Conservation (phyloP, 306 rosid genomes). For the Dalbergia cochinchinensis region DNA sequence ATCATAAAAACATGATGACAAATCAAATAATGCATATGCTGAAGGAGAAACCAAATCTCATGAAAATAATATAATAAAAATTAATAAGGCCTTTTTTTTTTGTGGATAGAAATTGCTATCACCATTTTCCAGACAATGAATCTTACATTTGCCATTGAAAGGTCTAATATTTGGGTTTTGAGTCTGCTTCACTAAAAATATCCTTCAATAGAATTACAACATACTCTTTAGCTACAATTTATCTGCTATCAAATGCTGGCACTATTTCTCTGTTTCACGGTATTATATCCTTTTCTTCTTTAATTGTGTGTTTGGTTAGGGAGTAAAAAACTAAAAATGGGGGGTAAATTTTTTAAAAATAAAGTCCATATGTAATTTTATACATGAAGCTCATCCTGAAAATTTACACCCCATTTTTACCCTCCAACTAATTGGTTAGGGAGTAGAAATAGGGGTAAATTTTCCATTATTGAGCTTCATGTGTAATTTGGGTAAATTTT, state of each 20-base stretch:
- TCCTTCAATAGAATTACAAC: neutral
- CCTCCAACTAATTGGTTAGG: too few relatives aligned
- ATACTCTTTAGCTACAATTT: neutral
- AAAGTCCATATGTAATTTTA: too few relatives aligned
- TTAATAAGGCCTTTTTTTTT: too few relatives aligned
- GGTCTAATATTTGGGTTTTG: neutral
- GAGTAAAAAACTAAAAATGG: too few relatives aligned
- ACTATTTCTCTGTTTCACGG: neutral
- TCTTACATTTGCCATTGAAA: slow-evolving; percentile 4
- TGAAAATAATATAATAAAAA: neutral
- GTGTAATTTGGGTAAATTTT: too few relatives aligned
- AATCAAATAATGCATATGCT: neutral
- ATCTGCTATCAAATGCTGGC: neutral
- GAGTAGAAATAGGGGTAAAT: too few relatives aligned
- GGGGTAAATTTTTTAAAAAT: too few relatives aligned
- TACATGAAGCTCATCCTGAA: too few relatives aligned
- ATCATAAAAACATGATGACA: neutral
- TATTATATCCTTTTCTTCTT: neutral
- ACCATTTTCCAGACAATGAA: neutral
- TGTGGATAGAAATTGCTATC: too few relatives aligned
- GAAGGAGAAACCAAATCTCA: neutral
- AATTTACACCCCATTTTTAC: too few relatives aligned
- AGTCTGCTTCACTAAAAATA: neutral
- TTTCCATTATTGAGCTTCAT: too few relatives aligned
- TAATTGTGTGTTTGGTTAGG: neutral